Evolutionary conservation across 345 rosid species (phyloP).

Genomic region (Bruguiera gymnorhiza): DNA sequence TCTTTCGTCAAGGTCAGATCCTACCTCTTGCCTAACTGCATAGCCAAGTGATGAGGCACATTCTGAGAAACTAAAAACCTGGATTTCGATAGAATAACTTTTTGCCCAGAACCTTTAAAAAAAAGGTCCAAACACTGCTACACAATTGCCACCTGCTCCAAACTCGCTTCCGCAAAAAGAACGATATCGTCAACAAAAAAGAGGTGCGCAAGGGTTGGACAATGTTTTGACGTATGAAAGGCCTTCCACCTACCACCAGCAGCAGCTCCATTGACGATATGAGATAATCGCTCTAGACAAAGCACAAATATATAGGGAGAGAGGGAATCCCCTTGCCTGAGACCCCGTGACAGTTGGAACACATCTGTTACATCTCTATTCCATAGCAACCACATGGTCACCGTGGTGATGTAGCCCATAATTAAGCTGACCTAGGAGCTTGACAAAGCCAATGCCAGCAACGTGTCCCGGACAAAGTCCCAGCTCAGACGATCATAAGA

Average conservation of each 20-base stretch:
- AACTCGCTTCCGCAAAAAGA: not conserved
- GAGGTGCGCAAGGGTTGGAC: not conserved
- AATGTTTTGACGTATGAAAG: not conserved
- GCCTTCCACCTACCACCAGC: not conserved
- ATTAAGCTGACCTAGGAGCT: not conserved
- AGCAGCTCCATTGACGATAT: not conserved
- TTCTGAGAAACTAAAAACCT: not conserved
- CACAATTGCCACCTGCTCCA: not conserved
- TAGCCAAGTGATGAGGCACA: not conserved
- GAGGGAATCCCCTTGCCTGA: not conserved
- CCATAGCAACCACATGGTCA: not conserved
- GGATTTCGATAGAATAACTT: not conserved
- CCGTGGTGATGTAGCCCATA: not conserved
- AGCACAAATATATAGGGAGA: conserved; percentile 6
- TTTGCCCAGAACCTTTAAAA: not conserved
- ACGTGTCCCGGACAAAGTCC: not conserved
- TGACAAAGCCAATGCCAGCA: fast-evolving
- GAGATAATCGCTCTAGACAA: not conserved
- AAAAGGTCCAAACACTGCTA: not conserved
- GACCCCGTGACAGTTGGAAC: not conserved
- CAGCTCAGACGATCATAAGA: not conserved
- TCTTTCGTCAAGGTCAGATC: not conserved
- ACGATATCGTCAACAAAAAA: conserved; percentile 1
- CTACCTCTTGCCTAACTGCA: too few species aligned
- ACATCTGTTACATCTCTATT: not conserved